phyloP scores from a whole-genome alignment of 768 basidiomycete genomes.

The Hemileccinum rubropunctum region DNA sequence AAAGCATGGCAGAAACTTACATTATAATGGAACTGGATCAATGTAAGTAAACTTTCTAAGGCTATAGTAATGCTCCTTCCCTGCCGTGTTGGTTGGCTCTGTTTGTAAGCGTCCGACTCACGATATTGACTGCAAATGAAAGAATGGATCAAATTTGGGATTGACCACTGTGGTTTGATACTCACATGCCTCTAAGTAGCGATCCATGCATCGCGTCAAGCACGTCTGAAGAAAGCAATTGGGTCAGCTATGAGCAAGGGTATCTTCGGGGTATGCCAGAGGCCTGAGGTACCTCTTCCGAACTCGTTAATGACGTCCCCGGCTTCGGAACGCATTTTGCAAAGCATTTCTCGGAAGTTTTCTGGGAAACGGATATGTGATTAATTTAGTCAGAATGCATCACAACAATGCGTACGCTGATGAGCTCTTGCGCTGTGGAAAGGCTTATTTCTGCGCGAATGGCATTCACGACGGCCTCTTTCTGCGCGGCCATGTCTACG shows the following conservation, averaged over 20 bases:
- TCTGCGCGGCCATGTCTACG: constrained; percentile 37
- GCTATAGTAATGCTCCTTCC: constrained; percentile 15
- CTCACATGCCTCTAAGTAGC: constrained; percentile 85
- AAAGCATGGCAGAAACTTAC: not conserved
- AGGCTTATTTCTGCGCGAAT: constrained; percentile 70
- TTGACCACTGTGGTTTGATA: constrained; percentile 11
- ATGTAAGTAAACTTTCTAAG: not conserved
- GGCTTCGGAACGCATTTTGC: constrained; percentile 77
- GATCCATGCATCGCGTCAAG: constrained; percentile 70
- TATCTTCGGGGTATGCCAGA: not conserved
- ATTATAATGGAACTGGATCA: not conserved
- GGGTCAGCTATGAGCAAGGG: not conserved
- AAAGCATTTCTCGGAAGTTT: constrained; percentile 77
- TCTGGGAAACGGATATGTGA: constrained; percentile 40
- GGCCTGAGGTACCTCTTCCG: constrained; percentile 73
- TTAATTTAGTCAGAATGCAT: not conserved
- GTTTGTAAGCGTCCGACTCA: constrained; percentile 64
- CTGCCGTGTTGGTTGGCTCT: constrained; percentile 40
- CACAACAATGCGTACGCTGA: constrained; percentile 51
- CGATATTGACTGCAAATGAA: constrained; percentile 62
- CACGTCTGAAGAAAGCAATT: constrained; percentile 52
- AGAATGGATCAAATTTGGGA: constrained; percentile 3
- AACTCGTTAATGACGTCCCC: constrained; percentile 59
- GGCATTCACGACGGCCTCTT: constrained; percentile 53
- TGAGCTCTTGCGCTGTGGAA: constrained; percentile 76